A percentile compares a stretch with the other conserved stretches of the same genome.
Conservation (phyloP, 179 eudicot genomes). For the Corrigiola litoralis region DNA sequence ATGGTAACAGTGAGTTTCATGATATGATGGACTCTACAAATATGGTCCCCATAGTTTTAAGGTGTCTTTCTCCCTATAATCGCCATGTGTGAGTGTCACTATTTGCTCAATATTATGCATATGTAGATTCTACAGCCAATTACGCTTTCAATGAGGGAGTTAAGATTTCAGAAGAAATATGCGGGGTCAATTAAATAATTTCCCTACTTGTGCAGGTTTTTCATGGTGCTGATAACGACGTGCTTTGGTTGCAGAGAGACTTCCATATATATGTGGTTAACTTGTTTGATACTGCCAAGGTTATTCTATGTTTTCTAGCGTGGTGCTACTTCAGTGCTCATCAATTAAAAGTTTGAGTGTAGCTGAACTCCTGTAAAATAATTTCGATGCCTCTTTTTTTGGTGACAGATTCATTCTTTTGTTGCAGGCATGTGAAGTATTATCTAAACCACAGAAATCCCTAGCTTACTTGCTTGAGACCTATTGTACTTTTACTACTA, state of each 20-base stretch:
- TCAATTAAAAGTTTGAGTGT: background rate
- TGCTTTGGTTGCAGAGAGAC: constrained; percentile 98
- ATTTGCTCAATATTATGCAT: background rate
- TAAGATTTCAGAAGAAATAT: background rate
- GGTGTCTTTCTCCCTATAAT: background rate
- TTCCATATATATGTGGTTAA: constrained; percentile 90
- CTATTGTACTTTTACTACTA: constrained; percentile 69
- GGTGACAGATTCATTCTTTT: background rate
- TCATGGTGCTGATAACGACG: constrained; percentile 95
- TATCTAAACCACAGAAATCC: constrained; percentile 91
- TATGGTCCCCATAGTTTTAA: background rate
- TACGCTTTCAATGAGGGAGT: background rate
- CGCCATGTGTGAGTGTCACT: no score
- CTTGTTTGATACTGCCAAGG: constrained; percentile 97
- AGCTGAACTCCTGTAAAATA: background rate
- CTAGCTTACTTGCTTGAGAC: constrained; percentile 91
- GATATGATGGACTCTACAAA: background rate
- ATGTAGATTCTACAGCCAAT: background rate
- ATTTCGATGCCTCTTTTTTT: background rate
- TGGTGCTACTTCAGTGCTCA: background rate
- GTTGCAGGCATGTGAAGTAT: constrained; percentile 85
- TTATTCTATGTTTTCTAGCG: constrained; percentile 14
- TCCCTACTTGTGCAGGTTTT: constrained; percentile 55
- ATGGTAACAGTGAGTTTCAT: no score
- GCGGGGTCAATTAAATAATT: background rate